Percentiles rank a stretch among this genome's conserved stretches.
Conservation (phyloP, 2,329 filamentous ascomycete genomes). For the Nemania diffusa region DNA sequence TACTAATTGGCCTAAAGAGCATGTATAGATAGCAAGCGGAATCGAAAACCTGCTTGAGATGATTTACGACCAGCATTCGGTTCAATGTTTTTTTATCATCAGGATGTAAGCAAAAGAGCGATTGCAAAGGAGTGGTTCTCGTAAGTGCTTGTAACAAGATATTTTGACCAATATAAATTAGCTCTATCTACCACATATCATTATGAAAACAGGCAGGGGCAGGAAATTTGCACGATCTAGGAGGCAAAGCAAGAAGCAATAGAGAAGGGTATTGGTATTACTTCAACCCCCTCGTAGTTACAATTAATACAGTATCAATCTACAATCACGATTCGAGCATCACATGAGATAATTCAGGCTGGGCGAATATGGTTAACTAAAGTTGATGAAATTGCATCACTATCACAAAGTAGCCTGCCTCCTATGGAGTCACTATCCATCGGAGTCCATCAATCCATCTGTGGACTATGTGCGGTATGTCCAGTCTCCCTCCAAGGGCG, state of each 20-base stretch:
- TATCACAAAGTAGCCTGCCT: conserved; percentile 12
- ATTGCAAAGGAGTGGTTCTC: too few species aligned
- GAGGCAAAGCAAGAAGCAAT: too few species aligned
- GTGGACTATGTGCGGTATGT: neutral
- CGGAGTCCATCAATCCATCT: conserved; percentile 1
- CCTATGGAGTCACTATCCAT: neutral
- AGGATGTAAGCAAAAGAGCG: neutral
- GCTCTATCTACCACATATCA: too few species aligned
- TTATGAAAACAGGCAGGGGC: too few species aligned
- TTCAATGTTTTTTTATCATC: neutral
- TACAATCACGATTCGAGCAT: neutral
- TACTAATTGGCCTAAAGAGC: neutral
- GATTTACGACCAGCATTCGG: neutral
- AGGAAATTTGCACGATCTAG: too few species aligned
- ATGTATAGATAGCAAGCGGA: neutral
- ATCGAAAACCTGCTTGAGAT: neutral
- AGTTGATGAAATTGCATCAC: conserved; percentile 8
- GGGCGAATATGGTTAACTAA: neutral
- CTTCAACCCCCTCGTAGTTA: too few species aligned
- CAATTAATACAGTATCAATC: too few species aligned
- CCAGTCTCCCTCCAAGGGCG: neutral
- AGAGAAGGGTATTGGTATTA: too few species aligned
- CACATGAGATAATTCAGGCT: neutral
- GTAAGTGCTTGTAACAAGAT: too few species aligned
- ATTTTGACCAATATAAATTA: too few species aligned